Percentiles rank a stretch among this genome's conserved stretches.
Conservation (phyloP, 2,329 filamentous ascomycete genomes). For the Bipolaris cookei region DNA sequence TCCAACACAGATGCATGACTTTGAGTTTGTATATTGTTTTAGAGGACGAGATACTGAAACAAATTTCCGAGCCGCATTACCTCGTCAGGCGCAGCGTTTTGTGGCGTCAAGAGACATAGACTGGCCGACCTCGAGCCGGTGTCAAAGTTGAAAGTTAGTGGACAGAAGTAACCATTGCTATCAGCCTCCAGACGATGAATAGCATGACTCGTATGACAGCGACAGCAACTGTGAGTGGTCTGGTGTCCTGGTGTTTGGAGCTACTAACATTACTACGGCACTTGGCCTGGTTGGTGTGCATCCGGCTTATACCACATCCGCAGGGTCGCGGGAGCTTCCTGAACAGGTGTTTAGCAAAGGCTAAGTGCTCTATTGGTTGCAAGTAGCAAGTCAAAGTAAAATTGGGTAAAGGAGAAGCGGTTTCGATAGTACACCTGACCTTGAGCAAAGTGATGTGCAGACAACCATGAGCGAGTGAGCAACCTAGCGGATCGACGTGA, state of each 20-base stretch:
- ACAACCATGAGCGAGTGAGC: neutral
- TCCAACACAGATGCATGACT: neutral
- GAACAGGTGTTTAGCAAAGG: constrained; percentile 1
- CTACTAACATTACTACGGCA: neutral
- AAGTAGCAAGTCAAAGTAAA: neutral
- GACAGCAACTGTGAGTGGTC: constrained; percentile 5
- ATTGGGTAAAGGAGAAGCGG: neutral
- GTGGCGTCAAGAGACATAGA: neutral
- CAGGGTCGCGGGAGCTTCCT: neutral
- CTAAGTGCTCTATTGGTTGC: neutral
- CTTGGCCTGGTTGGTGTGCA: neutral
- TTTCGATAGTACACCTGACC: constrained; percentile 1
- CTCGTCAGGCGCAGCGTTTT: neutral
- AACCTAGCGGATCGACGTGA: constrained; percentile 3
- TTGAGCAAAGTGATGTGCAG: neutral
- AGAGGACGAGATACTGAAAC: neutral
- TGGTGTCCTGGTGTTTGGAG: constrained; percentile 3
- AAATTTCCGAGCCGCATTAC: neutral
- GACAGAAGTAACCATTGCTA: constrained; percentile 2
- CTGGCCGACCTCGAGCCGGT: constrained; percentile 13
- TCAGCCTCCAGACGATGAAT: neutral
- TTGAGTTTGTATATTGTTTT: neutral
- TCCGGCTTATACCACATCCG: constrained; percentile 1
- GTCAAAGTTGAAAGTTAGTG: neutral
- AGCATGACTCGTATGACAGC: constrained; percentile 5